Evolutionary conservation across 2,329 filamentous ascomycete species (phyloP).

Genomic region (Aspergillus sp.): DNA sequence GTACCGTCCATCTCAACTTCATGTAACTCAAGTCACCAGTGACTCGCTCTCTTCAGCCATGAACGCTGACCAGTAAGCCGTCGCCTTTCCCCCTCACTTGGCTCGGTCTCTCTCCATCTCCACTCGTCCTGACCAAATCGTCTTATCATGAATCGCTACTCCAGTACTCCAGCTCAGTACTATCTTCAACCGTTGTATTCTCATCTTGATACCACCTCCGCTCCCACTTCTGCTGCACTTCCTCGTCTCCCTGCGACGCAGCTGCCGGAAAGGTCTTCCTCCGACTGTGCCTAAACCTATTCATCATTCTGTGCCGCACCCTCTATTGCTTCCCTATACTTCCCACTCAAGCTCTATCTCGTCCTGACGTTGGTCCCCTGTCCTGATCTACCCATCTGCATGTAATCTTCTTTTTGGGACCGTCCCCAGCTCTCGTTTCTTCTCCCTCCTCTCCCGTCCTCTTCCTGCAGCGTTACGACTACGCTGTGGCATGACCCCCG

Average conservation of each 20-base stretch:
- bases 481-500: constrained; percentile 33
- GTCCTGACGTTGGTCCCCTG: constrained; percentile 4
- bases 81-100: constrained; percentile 5
- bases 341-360: neutral
- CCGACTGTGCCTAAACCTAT: constrained; percentile 25
- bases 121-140: constrained; percentile 17
- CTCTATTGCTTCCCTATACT: neutral
- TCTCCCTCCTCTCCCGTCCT: constrained; percentile 6
- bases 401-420: neutral
- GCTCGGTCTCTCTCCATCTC: constrained; percentile 2
- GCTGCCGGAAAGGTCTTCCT: constrained; percentile 18
- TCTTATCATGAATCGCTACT: constrained; percentile 17
- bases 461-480: constrained; percentile 28
- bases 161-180: constrained; percentile 17
- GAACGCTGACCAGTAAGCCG: constrained; percentile 24
- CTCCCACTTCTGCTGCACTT: constrained; percentile 9
- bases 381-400: constrained; percentile 4
- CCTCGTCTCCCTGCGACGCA: neutral
- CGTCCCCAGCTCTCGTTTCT: no score
- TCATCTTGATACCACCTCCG: no score
- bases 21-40: constrained; percentile 7
- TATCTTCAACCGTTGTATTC: neutral
- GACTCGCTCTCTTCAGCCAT: constrained; percentile 9
- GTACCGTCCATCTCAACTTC: neutral
- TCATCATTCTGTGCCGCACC: constrained; percentile 12